Conservation (phyloP, 371 early-diverging fungal genomes). For the Actinomortierella ambigua region DNA sequence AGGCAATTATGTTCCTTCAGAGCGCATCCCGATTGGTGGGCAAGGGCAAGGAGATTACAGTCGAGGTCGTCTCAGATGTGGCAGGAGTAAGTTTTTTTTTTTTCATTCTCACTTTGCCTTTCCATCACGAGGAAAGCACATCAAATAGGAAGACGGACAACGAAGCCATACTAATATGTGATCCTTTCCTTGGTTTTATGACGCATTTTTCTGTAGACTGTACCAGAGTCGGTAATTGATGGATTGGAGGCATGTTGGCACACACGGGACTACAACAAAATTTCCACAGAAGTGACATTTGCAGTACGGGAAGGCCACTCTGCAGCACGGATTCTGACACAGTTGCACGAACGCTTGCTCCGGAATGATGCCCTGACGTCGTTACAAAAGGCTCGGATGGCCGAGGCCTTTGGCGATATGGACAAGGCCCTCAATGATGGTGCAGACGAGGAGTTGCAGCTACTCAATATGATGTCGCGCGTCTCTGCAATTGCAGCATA, state of each 20-base stretch:
- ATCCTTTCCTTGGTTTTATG: not conserved
- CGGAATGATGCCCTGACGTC: constrained; percentile 62
- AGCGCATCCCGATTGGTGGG: constrained; percentile 73
- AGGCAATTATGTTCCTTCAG: constrained; percentile 92
- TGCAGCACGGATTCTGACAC: constrained; percentile 71
- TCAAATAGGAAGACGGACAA: too few species aligned
- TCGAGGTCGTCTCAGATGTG: constrained; percentile 73
- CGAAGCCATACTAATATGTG: not conserved
- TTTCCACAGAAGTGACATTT: constrained; percentile 55
- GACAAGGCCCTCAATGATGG: constrained; percentile 86
- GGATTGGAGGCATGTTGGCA: constrained; percentile 59
- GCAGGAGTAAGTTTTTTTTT: constrained; percentile 67
- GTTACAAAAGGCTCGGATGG: constrained; percentile 73
- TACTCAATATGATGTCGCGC: constrained; percentile 67
- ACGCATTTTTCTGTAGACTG: constrained; percentile 36
- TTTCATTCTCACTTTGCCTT: not conserved
- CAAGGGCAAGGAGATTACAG: constrained; percentile 54
- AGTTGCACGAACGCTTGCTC: constrained; percentile 73
- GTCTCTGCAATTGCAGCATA: constrained; percentile 53
- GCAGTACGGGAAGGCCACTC: constrained; percentile 78
- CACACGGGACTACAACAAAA: constrained; percentile 42
- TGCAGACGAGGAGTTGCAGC: constrained; percentile 88
- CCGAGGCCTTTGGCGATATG: constrained; percentile 60
- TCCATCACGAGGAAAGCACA: too few species aligned
- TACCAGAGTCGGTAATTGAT: constrained; percentile 68